These are phyloP conservation scores for Lipomyces mesembrius DNA, from an alignment of 805 yeast genomes.

Conservation along the genomic window DNA sequence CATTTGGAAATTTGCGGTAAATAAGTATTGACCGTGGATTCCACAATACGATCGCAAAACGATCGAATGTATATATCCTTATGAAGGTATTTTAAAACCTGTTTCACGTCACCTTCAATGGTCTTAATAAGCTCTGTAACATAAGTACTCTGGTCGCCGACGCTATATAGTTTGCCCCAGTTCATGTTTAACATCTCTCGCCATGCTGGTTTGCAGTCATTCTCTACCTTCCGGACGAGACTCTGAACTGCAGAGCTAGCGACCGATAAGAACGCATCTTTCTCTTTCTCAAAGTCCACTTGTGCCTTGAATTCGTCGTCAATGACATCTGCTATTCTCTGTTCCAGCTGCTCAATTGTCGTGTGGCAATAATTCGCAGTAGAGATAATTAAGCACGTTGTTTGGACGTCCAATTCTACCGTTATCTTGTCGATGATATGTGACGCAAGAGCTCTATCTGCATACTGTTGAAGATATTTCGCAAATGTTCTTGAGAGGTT, in stretches of 20 bases:
- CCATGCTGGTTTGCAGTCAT: slow-evolving; percentile 74
- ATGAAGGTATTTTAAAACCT: slow-evolving; percentile 29
- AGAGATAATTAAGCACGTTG: slow-evolving; percentile 73
- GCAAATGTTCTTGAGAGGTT: slow-evolving; percentile 65
- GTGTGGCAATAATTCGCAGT: slow-evolving; percentile 88
- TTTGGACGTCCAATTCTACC: slow-evolving; percentile 62
- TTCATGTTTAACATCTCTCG: slow-evolving; percentile 77
- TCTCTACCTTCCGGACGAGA: slow-evolving; percentile 61
- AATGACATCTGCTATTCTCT: slow-evolving; percentile 54
- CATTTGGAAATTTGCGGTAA: slow-evolving; percentile 61
- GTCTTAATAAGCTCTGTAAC: slow-evolving; percentile 60
- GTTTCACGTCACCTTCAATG: slow-evolving; percentile 48
- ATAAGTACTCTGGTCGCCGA: slow-evolving; percentile 74
- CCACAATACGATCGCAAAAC: slow-evolving; percentile 76
- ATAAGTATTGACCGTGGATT: slow-evolving; percentile 61
- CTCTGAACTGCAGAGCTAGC: slow-evolving; percentile 62
- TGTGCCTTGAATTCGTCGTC: slow-evolving; percentile 51
- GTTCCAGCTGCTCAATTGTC: slow-evolving; percentile 78
- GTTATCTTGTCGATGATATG: slow-evolving; percentile 44
- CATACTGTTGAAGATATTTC: slow-evolving; percentile 66
- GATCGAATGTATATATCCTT: slow-evolving; percentile 74
- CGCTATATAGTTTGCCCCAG: slow-evolving; percentile 69
- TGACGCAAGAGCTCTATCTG: slow-evolving; percentile 51
- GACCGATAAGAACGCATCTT: slow-evolving; percentile 59
- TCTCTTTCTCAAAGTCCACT: slow-evolving; percentile 58